These are phyloP conservation scores for Oxytropis ochrocephala DNA, from an alignment of 306 rosid genomes.

Conservation along the genomic window DNA sequence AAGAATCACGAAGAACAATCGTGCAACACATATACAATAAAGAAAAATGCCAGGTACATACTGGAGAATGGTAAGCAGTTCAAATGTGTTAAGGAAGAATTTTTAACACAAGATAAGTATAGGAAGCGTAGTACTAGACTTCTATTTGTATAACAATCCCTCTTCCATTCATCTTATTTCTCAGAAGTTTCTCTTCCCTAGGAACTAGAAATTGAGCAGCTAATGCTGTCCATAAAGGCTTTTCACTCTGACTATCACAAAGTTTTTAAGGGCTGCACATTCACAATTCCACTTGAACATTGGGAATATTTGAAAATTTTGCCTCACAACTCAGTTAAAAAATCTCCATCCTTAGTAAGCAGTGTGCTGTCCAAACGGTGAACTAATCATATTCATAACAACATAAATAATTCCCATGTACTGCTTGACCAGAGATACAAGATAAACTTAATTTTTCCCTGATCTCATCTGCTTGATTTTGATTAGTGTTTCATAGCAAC, in stretches of 20 bases:
- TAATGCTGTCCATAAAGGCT: constrained; percentile 5
- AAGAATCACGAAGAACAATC: not conserved
- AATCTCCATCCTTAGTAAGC: not conserved
- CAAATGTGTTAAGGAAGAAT: not conserved
- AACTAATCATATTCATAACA: constrained; percentile 2
- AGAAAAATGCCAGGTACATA: not conserved
- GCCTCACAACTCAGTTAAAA: not conserved
- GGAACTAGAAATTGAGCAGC: not conserved
- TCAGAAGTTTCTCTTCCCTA: constrained; percentile 14
- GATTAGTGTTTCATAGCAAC: not conserved
- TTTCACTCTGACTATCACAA: not conserved
- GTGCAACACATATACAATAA: not conserved
- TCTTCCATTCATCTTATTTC: constrained; percentile 11
- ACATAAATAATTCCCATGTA: not conserved
- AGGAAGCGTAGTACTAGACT: not conserved
- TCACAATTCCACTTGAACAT: not conserved
- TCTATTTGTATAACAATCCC: not conserved
- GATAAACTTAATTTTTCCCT: constrained; percentile 1
- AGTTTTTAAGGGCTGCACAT: not conserved
- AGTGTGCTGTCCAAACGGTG: not conserved
- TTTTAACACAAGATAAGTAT: constrained; percentile 8
- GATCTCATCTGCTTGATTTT: not conserved
- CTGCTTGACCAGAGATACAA: not conserved
- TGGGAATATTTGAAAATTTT: constrained; percentile 3
- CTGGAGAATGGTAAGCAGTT: not conserved